These are phyloP conservation scores for Fusarium anguioides DNA, from an alignment of 2,329 filamentous ascomycete species.

Conservation along the genomic window DNA sequence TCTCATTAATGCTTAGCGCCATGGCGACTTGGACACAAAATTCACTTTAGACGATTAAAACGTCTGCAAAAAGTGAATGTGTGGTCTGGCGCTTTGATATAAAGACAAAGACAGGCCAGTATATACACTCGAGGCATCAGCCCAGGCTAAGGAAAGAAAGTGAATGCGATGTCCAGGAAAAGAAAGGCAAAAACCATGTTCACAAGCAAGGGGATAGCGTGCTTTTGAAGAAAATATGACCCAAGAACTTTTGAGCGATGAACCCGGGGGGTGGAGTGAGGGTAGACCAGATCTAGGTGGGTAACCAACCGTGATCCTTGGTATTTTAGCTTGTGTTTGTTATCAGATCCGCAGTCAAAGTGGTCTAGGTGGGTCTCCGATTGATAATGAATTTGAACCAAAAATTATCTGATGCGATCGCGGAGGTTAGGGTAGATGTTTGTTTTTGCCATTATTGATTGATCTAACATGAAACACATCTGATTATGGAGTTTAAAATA, in stretches of 20 bases:
- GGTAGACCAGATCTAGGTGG: slow-evolving; percentile 15
- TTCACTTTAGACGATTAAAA: not conserved
- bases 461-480: no score
- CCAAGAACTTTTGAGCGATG: slow-evolving; percentile 16
- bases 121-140: slow-evolving; percentile 14
- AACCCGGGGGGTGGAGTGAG: slow-evolving; percentile 31
- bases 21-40: slow-evolving; percentile 10
- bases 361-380: slow-evolving; percentile 24
- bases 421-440: slow-evolving; percentile 7
- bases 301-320: slow-evolving; percentile 34
- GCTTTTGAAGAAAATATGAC: slow-evolving; percentile 26
- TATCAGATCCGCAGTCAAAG: slow-evolving; percentile 35
- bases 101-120: not conserved
- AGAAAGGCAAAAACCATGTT: not conserved
- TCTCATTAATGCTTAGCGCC: slow-evolving; percentile 26
- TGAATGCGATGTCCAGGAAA: not conserved
- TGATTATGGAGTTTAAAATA: no score
- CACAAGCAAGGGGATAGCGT: slow-evolving; percentile 11
- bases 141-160: not conserved
- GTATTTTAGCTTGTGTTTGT: slow-evolving; percentile 30
- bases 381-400: slow-evolving; percentile 34
- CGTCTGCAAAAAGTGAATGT: not conserved
- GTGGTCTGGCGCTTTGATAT: slow-evolving; percentile 3
- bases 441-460: no score
- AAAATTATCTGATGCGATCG: slow-evolving; percentile 14